phyloP scores from a whole-genome alignment of 495 filamentous ascomycete genomes.

The Xylaria intraflava region DNA sequence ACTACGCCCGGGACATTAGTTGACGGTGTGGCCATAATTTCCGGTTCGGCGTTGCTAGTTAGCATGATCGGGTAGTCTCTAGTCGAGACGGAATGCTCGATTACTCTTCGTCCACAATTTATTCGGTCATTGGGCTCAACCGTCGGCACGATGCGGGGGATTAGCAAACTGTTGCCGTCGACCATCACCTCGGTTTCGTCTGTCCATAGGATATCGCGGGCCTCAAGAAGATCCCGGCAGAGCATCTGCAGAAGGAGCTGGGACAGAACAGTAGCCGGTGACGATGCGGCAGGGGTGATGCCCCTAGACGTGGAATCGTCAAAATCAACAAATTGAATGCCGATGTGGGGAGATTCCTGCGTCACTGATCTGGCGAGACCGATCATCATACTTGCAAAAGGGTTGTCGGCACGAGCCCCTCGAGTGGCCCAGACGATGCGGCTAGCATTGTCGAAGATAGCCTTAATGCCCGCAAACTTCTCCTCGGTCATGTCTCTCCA shows the following conservation, averaged over 20 bases:
- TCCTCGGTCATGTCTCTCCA: slow-evolving; percentile 25
- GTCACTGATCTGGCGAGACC: not conserved
- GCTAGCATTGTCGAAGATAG: slow-evolving; percentile 29
- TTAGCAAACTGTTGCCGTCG: not conserved
- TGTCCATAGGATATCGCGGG: not conserved
- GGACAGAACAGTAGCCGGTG: not conserved
- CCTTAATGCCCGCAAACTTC: slow-evolving; percentile 13
- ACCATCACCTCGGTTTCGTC: not conserved
- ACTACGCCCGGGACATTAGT: too few species aligned
- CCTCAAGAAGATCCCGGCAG: not conserved
- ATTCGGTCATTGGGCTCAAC: not conserved
- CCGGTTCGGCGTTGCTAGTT: too few species aligned
- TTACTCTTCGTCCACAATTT: not conserved
- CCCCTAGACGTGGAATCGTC: not conserved
- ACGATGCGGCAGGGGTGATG: not conserved
- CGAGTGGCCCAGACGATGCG: slow-evolving; percentile 35
- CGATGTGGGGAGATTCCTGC: not conserved
- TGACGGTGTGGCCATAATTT: too few species aligned
- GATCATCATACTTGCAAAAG: not conserved
- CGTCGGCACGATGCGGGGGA: not conserved
- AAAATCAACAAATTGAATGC: slow-evolving; percentile 3
- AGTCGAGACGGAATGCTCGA: too few species aligned
- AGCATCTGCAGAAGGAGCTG: not conserved
- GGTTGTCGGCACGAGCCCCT: not conserved
- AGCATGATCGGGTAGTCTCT: too few species aligned